Evolutionary conservation across 179 eudicot genomes (phyloP).

Genomic region (Spergularia azorica): DNA sequence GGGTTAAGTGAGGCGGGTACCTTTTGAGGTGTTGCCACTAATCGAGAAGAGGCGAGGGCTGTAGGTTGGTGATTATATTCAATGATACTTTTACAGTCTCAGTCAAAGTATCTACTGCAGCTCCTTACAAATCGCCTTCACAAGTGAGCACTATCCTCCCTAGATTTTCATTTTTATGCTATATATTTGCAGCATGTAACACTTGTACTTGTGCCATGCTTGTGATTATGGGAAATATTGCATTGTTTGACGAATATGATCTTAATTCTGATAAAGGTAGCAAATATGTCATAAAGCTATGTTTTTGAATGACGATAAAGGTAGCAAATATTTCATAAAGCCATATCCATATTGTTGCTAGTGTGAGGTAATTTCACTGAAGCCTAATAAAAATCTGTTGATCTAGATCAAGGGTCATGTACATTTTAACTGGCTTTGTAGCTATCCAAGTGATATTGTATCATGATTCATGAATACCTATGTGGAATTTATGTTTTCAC

Average conservation of each 20-base stretch:
- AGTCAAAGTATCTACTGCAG: slow-evolving; percentile 78
- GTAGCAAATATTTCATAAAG: not conserved
- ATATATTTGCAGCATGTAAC: not conserved
- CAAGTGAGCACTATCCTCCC: slow-evolving; percentile 41
- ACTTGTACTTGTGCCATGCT: not conserved
- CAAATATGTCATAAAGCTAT: too few relatives aligned
- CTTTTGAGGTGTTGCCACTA: not conserved
- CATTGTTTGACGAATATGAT: not conserved
- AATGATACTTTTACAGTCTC: slow-evolving; percentile 82
- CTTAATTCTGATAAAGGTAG: too few relatives aligned
- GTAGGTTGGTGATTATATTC: slow-evolving; percentile 20
- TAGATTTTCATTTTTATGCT: not conserved
- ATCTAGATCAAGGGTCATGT: not conserved
- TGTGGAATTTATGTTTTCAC: not conserved
- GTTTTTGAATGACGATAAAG: too few relatives aligned
- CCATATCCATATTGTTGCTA: not conserved
- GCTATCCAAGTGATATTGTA: not conserved
- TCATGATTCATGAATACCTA: slow-evolving; percentile 13
- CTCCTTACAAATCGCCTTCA: slow-evolving; percentile 63
- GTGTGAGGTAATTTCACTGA: not conserved
- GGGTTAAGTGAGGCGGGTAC: not conserved
- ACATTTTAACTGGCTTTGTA: too few relatives aligned
- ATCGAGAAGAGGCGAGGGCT: slow-evolving; percentile 1
- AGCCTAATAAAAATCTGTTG: too few relatives aligned
- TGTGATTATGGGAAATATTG: not conserved